A percentile compares a stretch with the other conserved stretches of the same genome.
These are phyloP conservation scores for Carex myosuroides DNA, from an alignment of 176 grass and related monocot genomes.

Conservation along the genomic window DNA sequence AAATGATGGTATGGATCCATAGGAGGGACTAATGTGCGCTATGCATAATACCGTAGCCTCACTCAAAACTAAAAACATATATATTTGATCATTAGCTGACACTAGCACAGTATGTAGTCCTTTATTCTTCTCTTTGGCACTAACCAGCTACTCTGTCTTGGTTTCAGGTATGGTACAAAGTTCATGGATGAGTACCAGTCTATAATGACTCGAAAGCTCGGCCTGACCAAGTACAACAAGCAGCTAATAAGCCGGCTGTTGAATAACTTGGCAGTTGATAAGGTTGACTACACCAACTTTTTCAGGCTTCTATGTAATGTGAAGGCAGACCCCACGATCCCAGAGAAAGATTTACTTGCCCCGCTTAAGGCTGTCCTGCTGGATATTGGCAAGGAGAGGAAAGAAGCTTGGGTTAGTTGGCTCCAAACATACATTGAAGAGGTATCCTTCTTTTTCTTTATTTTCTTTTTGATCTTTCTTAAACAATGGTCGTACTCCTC, in stretches of 20 bases:
- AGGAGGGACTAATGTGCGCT: no score
- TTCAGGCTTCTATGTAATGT: conserved; percentile 89
- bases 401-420: conserved; percentile 94
- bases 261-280: conserved; percentile 79
- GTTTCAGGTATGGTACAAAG: conserved; percentile 76
- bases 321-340: conserved; percentile 49
- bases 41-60: no score
- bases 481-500: not conserved
- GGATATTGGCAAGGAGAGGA: conserved; percentile 95
- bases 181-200: conserved; percentile 99
- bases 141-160: not conserved
- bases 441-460: conserved; percentile 30
- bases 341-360: conserved; percentile 58
- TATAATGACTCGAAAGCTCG: conserved; percentile 90
- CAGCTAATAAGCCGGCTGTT: conserved; percentile 81
- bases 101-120: not conserved
- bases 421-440: conserved; percentile 86
- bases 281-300: conserved; percentile 98
- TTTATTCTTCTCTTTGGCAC: not conserved
- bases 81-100: not conserved
- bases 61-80: not conserved
- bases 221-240: conserved; percentile 82
- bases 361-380: conserved; percentile 89
- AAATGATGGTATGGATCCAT: no score
- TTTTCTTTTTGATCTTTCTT: not conserved